Evolutionary conservation across 331 rosid species (phyloP).

Genomic region (Pyracantha coccinea): DNA sequence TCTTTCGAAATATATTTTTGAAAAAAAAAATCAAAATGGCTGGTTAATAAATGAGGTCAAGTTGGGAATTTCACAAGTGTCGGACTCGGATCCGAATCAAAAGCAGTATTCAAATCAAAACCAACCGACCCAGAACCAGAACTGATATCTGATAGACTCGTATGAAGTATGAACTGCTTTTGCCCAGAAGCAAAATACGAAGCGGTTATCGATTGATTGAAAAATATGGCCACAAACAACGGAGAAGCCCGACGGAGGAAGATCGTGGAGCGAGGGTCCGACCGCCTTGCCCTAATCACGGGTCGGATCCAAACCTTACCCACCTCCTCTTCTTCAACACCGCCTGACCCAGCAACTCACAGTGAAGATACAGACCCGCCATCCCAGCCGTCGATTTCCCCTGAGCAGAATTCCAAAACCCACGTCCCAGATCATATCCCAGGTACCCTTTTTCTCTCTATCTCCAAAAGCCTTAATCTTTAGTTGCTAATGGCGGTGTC

Average conservation of each 20-base stretch:
- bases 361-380: slow-evolving; percentile 1
- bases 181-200: neutral
- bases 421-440: slow-evolving; percentile 8
- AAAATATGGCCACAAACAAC: slow-evolving; percentile 43
- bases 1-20: neutral
- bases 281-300: slow-evolving; percentile 64
- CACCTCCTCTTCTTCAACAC: neutral
- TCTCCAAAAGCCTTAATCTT: neutral
- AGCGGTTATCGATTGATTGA: neutral
- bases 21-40: neutral
- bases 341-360: slow-evolving; percentile 7
- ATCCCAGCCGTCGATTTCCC: slow-evolving; percentile 21
- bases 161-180: too few relatives aligned
- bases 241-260: slow-evolving; percentile 59
- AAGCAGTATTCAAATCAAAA: neutral
- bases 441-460: slow-evolving; percentile 26
- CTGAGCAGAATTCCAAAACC: slow-evolving; percentile 11
- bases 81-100: neutral
- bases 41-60: neutral
- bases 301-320: slow-evolving; percentile 49
- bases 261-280: slow-evolving; percentile 65
- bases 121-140: neutral
- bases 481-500: neutral
- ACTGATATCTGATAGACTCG: neutral
- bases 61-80: neutral